Conservation (phyloP, 108 stramenopile genomes). For the Pseudonitzschia delicatissima region DNA sequence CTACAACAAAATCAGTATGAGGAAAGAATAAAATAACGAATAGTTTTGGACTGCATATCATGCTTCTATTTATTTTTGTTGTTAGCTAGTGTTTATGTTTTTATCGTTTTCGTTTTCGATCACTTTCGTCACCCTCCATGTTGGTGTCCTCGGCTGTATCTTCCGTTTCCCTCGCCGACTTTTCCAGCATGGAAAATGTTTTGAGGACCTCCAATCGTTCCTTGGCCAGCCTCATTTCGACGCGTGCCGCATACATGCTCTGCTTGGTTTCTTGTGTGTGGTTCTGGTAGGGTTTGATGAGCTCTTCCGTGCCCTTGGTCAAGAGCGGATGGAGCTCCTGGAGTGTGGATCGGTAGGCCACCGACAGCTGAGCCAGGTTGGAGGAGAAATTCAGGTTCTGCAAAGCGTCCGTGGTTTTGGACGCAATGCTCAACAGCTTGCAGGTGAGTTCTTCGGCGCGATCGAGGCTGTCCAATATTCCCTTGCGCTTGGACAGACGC, state of each 20-base stretch:
- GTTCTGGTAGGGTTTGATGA: slow-evolving; percentile 44
- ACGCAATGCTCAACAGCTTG: slow-evolving; percentile 21
- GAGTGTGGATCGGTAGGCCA: slow-evolving; percentile 32
- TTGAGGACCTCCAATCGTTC: slow-evolving; percentile 40
- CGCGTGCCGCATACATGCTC: slow-evolving; percentile 57
- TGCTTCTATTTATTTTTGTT: neutral
- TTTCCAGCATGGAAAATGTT: slow-evolving; percentile 25
- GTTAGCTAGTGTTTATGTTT: neutral
- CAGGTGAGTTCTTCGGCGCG: slow-evolving; percentile 37
- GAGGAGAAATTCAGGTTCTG: slow-evolving; percentile 20
- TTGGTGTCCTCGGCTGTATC: neutral
- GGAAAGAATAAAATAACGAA: neutral
- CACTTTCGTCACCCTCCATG: neutral
- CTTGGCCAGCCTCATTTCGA: slow-evolving; percentile 46
- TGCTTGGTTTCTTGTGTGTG: slow-evolving; percentile 34
- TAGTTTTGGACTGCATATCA: neutral
- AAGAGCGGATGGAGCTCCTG: slow-evolving; percentile 41
- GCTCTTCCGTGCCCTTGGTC: slow-evolving; percentile 20
- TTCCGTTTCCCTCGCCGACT: slow-evolving; percentile 9
- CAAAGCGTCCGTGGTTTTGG: slow-evolving; percentile 27
- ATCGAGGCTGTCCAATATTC: slow-evolving; percentile 28
- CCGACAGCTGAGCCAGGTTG: slow-evolving; percentile 8
- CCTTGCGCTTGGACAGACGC: slow-evolving; percentile 19
- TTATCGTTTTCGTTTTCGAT: slow-evolving; percentile 15
- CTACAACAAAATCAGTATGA: neutral